Percentiles rank a stretch among this genome's conserved stretches.
Conservation (phyloP, 148 eudicot genomes). For the Tetragonia tetragonoides region DNA sequence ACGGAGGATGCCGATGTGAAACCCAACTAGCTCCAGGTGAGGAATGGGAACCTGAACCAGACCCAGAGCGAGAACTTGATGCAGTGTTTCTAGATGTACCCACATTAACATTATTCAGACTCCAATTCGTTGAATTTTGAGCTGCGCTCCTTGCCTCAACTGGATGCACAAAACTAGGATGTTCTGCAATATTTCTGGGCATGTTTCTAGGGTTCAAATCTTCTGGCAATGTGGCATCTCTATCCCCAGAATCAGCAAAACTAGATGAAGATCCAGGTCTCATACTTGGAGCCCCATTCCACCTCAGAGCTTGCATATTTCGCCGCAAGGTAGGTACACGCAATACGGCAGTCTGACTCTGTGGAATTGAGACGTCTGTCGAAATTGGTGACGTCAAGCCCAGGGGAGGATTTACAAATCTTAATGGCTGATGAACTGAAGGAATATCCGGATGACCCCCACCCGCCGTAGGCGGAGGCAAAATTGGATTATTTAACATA, state of each 20-base stretch:
- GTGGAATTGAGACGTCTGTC: slow-evolving; percentile 34
- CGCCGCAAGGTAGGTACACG: slow-evolving; percentile 49
- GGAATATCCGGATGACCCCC: slow-evolving; percentile 29
- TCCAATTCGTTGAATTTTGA: slow-evolving; percentile 51
- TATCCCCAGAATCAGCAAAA: slow-evolving; percentile 30
- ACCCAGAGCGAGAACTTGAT: slow-evolving; percentile 51
- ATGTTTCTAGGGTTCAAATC: slow-evolving; percentile 44
- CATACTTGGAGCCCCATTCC: slow-evolving; percentile 47
- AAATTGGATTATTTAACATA: slow-evolving; percentile 29
- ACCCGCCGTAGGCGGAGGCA: slow-evolving; percentile 27
- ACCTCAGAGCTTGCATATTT: slow-evolving; percentile 51
- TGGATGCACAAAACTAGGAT: slow-evolving; percentile 57
- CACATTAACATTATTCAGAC: slow-evolving; percentile 35
- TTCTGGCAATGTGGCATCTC: slow-evolving; percentile 31
- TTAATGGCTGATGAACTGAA: slow-evolving; percentile 42
- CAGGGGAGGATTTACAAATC: slow-evolving; percentile 43
- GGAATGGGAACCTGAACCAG: slow-evolving; percentile 36
- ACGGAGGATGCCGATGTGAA: slow-evolving; percentile 47
- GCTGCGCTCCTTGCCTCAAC: slow-evolving; percentile 46
- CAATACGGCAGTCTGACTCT: slow-evolving; percentile 31
- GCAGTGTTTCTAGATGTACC: slow-evolving; percentile 41
- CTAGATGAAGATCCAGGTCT: slow-evolving; percentile 44
- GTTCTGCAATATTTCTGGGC: slow-evolving; percentile 54
- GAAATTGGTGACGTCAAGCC: slow-evolving; percentile 39
- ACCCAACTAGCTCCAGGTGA: slow-evolving; percentile 44